Conservation (phyloP, 2,329 filamentous ascomycete species). For the Talaromyces marneffei region DNA sequence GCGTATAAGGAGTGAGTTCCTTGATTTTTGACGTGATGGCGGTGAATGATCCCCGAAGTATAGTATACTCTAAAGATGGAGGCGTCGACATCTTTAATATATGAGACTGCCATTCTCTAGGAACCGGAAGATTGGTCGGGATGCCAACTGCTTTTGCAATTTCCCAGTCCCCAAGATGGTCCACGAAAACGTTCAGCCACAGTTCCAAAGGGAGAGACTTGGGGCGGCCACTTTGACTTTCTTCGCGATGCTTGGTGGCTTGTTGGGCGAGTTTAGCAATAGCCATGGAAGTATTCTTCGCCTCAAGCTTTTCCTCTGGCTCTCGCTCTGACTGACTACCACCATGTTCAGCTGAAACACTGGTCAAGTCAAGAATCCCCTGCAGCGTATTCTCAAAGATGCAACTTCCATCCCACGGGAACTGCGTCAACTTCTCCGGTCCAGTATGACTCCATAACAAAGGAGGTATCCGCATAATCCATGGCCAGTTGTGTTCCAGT, state of each 20-base stretch:
- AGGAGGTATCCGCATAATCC: conserved; percentile 75
- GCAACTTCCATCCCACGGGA: conserved; percentile 46
- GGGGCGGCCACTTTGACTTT: conserved; percentile 16
- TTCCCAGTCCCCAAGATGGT: conserved; percentile 85
- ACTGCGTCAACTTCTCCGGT: conserved; percentile 44
- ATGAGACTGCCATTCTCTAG: conserved; percentile 64
- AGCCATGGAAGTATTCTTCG: conserved; percentile 12
- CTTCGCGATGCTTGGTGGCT: conserved; percentile 41
- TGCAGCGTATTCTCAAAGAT: conserved; percentile 30
- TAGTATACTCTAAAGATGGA: conserved; percentile 75
- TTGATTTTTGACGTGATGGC: conserved; percentile 69
- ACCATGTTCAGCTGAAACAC: neutral
- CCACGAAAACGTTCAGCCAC: conserved; percentile 76
- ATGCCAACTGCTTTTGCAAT: conserved; percentile 73
- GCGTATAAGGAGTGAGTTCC: conserved; percentile 62
- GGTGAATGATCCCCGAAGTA: conserved; percentile 64
- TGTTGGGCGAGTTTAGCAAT: conserved; percentile 10
- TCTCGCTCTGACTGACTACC: neutral
- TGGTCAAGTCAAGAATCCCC: conserved; percentile 24
- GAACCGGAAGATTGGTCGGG: conserved; percentile 69
- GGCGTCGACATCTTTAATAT: conserved; percentile 60
- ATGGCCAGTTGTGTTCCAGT: conserved; percentile 76
- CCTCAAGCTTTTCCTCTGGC: conserved; percentile 6
- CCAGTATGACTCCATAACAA: conserved; percentile 74
- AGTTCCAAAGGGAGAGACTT: conserved; percentile 68